A percentile compares a stretch with the other conserved stretches of the same genome.
Conservation (phyloP, 2,329 filamentous ascomycete genomes). For the Ophiostoma montium region DNA sequence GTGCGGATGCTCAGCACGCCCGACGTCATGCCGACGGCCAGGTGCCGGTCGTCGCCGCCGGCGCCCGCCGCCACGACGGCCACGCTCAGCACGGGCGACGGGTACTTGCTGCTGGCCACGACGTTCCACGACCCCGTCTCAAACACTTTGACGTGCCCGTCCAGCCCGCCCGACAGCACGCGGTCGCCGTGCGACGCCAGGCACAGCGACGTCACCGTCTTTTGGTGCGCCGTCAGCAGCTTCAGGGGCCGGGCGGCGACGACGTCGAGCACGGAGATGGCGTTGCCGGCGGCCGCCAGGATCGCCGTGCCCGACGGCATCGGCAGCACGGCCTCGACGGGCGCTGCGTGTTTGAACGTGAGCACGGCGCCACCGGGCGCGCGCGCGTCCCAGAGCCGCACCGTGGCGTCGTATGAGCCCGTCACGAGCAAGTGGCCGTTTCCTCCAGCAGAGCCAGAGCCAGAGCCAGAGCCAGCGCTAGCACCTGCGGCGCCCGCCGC, state of each 20-base stretch:
- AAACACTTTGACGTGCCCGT: conserved; percentile 95
- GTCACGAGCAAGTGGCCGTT: conserved; percentile 63
- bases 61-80: conserved; percentile 56
- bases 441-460: too few relatives aligned
- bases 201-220: conserved; percentile 82
- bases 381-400: conserved; percentile 84
- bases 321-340: conserved; percentile 77
- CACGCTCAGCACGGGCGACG: conserved; percentile 76
- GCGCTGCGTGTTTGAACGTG: conserved; percentile 87
- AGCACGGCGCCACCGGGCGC: conserved; percentile 57
- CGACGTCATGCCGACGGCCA: conserved; percentile 89
- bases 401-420: conserved; percentile 88
- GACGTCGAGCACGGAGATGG: conserved; percentile 82
- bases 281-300: conserved; percentile 69
- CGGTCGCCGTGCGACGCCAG: conserved; percentile 68
- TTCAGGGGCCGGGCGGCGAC: conserved; percentile 80
- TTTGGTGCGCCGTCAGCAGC: conserved; percentile 87
- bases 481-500: not conserved
- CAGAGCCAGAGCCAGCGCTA: too few relatives aligned
- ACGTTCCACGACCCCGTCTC: conserved; percentile 93
- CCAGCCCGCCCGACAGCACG: conserved; percentile 75
- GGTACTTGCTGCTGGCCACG: conserved; percentile 87
- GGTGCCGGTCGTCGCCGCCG: conserved; percentile 70
- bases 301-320: conserved; percentile 78
- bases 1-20: conserved; percentile 48